Evolutionary conservation across 768 basidiomycete species (phyloP).

Genomic region (Trametes gibbosa): DNA sequence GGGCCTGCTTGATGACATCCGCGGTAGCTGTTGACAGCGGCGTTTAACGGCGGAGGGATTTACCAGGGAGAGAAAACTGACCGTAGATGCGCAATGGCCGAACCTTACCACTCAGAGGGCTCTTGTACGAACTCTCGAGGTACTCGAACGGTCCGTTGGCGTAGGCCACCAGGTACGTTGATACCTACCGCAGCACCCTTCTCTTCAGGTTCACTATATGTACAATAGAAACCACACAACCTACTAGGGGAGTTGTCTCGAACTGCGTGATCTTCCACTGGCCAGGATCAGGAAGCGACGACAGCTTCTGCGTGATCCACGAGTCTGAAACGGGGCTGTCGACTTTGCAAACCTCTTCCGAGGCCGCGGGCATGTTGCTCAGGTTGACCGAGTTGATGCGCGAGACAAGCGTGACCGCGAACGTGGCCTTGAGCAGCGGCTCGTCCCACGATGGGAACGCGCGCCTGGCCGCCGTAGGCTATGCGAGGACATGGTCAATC

Average conservation of each 20-base stretch:
- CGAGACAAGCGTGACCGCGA: conserved; percentile 79
- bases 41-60: not conserved
- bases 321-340: conserved; percentile 23
- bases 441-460: conserved; percentile 95
- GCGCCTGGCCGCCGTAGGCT: conserved; percentile 84
- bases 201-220: not conserved
- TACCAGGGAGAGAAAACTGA: conserved; percentile 23
- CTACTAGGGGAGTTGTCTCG: conserved; percentile 69
- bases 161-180: conserved; percentile 85
- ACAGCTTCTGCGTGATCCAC: conserved; percentile 34
- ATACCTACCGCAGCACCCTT: conserved; percentile 46
- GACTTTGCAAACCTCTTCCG: conserved; percentile 49
- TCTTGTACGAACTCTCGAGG: conserved; percentile 73
- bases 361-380: conserved; percentile 84
- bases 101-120: conserved; percentile 76
- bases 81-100: conserved; percentile 86
- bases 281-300: conserved; percentile 28
- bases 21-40: conserved; percentile 55
- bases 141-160: conserved; percentile 82
- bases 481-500: not conserved
- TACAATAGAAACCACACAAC: not conserved
- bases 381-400: conserved; percentile 71
- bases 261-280: conserved; percentile 86
- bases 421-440: conserved; percentile 85
- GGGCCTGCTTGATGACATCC: conserved; percentile 80